Conservation (phyloP, 2,329 filamentous ascomycete species). For the Monosporascus sp. region DNA sequence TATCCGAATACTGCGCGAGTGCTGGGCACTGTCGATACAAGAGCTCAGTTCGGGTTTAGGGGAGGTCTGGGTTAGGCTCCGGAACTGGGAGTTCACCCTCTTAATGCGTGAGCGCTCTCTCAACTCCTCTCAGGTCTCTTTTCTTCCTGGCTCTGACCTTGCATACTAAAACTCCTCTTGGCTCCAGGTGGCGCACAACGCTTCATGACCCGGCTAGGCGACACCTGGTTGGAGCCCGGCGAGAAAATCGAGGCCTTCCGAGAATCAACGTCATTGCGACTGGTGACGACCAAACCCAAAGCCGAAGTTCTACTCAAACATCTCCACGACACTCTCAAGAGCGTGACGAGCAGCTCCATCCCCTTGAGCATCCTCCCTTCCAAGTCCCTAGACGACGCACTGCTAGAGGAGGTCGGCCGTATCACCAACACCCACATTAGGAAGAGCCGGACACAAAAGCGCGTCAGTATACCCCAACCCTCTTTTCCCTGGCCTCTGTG, state of each 20-base stretch:
- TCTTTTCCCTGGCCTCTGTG: background rate
- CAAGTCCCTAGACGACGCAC: conserved; percentile 13
- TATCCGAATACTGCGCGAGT: conserved; percentile 38
- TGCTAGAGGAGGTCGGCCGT: conserved; percentile 31
- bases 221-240: conserved; percentile 25
- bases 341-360: conserved; percentile 17
- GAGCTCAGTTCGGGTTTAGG: conserved; percentile 40
- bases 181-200: conserved; percentile 29
- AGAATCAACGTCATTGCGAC: conserved; percentile 23
- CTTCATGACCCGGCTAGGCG: conserved; percentile 28
- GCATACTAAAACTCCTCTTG: conserved; percentile 5
- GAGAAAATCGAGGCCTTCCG: conserved; percentile 33
- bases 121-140: conserved; percentile 4
- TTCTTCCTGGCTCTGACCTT: conserved; percentile 9
- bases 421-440: conserved; percentile 29
- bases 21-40: conserved; percentile 45
- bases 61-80: conserved; percentile 32
- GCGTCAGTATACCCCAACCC: conserved; percentile 13
- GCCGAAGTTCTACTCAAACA: conserved; percentile 29
- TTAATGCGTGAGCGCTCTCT: conserved; percentile 34
- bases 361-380: conserved; percentile 17
- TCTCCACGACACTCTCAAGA: conserved; percentile 25
- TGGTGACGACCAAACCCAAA: conserved; percentile 30
- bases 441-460: conserved; percentile 10
- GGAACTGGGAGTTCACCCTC: conserved; percentile 35